Conservation (phyloP, 768 basidiomycete genomes). For the Agaricus subrufescens region DNA sequence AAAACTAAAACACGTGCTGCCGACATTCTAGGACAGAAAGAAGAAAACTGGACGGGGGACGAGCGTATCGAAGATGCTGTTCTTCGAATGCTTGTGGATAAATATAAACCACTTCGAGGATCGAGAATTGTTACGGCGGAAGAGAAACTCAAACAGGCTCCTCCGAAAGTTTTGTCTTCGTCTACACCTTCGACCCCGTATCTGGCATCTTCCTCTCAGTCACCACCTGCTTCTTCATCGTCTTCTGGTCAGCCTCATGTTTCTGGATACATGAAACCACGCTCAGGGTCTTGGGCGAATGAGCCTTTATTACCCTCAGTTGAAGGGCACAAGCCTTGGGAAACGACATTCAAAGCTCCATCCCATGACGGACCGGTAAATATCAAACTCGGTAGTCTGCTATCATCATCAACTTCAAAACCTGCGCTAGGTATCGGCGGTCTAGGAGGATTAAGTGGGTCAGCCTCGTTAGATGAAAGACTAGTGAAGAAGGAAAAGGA, state of each 20-base stretch:
- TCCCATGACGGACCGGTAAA: slow-evolving; percentile 43
- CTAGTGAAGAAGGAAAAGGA: slow-evolving; percentile 43
- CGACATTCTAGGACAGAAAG: slow-evolving; percentile 28
- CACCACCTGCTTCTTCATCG: background rate
- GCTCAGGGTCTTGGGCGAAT: slow-evolving; percentile 38
- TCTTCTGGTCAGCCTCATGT: background rate
- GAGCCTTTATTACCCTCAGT: slow-evolving; percentile 51
- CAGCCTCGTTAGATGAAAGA: slow-evolving; percentile 1
- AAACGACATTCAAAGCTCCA: slow-evolving; percentile 61
- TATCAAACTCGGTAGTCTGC: slow-evolving; percentile 48
- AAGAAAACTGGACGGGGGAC: slow-evolving; percentile 76
- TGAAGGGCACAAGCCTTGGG: slow-evolving; percentile 63
- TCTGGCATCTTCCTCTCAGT: no score
- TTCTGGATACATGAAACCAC: slow-evolving; percentile 13
- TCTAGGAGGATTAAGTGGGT: background rate
- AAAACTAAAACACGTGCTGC: slow-evolving; percentile 8
- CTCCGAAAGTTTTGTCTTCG: slow-evolving; percentile 25
- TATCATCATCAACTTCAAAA: slow-evolving; percentile 14
- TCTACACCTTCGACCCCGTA: slow-evolving; percentile 12
- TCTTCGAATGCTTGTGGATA: slow-evolving; percentile 81
- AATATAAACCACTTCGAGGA: slow-evolving; percentile 76
- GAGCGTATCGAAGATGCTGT: slow-evolving; percentile 68
- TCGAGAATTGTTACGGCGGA: slow-evolving; percentile 58
- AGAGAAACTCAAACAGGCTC: slow-evolving; percentile 53
- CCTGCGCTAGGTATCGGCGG: background rate